Evolutionary conservation across 495 filamentous ascomycete genomes (phyloP), one percentile per base, ranked within the genome.

Genomic region (Aspergillus conjunctus): DNA sequence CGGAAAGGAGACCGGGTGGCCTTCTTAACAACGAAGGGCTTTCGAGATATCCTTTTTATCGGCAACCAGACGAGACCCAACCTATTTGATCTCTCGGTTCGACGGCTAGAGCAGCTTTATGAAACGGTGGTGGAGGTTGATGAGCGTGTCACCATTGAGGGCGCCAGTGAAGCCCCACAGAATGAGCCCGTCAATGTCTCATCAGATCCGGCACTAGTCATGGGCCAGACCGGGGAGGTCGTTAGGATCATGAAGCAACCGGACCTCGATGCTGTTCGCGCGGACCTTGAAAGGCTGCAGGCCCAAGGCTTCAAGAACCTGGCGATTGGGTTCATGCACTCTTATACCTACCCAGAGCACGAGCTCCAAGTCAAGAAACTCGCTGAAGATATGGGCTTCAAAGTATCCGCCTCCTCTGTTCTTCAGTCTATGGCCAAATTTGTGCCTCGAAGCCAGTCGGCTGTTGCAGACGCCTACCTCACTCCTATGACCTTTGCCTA

Each of bases 401-500:
- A 69, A 55, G 71, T 75, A 41, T 94, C 68, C 85, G 69, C 68
- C 20, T 75, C 61, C 44, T 74, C 64, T 49, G 70, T 74, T 46
- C 51, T 80, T n/a, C 91, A 92, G 86, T 91, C 93, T 26, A 96
- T 94, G 91, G 95, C 78, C 49, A 76, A 76, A 52, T 67, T 79
- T 33, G 72, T 78, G 30, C 87, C 92, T 18, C 79, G 93, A 54
- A 91, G 90, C 14, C 93, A 89, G 0, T 93, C 90, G 15, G 90
- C 92, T 15, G 92, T 90, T 57, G 91, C 91, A 14, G 92, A 97
- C 73, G 92, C 93, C 5, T 97, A 97, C 69, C 81, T 97, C 6
- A 95, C 92, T 3, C 92, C 92, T 0, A 88, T 90, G 17, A 96
- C 96, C 63, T 88, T 89, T 70, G 88, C 91, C 68, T 97, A 97